Evolutionary conservation across 331 rosid genomes (phyloP), one percentile per base, ranked within the genome.

Genomic region (Pyracantha coccinea): DNA sequence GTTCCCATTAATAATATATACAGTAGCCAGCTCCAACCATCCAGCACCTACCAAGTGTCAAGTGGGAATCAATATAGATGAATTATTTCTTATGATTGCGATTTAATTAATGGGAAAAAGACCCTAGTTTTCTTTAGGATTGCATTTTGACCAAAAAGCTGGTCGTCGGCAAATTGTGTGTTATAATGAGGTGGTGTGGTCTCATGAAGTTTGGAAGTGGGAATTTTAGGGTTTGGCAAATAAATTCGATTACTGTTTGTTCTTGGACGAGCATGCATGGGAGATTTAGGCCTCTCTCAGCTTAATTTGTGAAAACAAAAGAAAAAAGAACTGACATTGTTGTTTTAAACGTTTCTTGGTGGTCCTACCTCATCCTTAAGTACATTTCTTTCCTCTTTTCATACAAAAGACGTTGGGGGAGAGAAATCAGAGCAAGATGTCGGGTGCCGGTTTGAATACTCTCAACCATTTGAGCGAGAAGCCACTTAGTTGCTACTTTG

Each of bases 321-420:
- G 6, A 44, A 19, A 6, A 69, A 47, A 1, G 33, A 38, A 31
- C 1, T 29, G 50, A 3, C n/a, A 23, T 33, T 35, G 35, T 35
- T 72, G 57, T 72, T 72, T 71, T 72, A 23, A 57, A 27, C 52
- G 68, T 24, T 58, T 58, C 57, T 58, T 59, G 77, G 41, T 38
- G 68, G 44, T 73, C 76, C 75, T 21, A 14, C 27, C 44, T 35
- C 41, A 71, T 29, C 23, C 60, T 19, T 20, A n/a, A 55, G n/a
- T 47, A 47, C 8, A 2, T 16, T 47, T 15, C 54, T 47, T 47
- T 47, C 8, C n/a, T 33, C 38, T 47, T 47, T 47, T 47, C n/a
- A 17, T 47, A 47, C 54, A 1, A 47, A n/a, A 7, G 8, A 16
- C n/a, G n/a, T 47, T 47, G 54, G n/a, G 54, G 54, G 54, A 47